Percentiles rank a stretch among this genome's conserved stretches.
phyloP scores from a whole-genome alignment of 495 filamentous ascomycete species.

The Arthonia radiata region DNA sequence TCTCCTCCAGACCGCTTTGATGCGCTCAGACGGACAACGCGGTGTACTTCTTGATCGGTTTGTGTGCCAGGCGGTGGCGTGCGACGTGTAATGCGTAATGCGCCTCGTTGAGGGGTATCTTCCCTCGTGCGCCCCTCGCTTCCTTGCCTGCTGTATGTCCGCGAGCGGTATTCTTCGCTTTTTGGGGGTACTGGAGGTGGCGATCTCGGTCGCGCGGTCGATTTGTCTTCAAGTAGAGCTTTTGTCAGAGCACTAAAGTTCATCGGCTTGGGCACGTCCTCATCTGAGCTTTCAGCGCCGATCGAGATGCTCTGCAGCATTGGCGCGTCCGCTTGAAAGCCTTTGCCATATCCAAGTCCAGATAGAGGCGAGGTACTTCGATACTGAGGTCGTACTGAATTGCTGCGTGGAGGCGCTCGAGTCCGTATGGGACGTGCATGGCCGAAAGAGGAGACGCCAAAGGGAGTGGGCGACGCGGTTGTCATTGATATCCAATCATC shows the following conservation, averaged over 20 bases:
- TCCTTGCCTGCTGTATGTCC: background rate
- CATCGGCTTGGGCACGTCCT: constrained; percentile 42
- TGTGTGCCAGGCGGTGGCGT: background rate
- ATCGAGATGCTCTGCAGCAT: constrained; percentile 11
- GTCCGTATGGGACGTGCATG: too few species aligned
- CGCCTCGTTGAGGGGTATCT: background rate
- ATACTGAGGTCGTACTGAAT: too few species aligned
- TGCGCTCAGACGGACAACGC: background rate
- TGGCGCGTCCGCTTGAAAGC: too few species aligned
- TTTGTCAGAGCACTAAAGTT: constrained; percentile 62
- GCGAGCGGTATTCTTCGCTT: background rate
- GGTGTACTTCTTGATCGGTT: background rate
- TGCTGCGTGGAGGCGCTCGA: too few species aligned
- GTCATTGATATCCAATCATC: too few species aligned
- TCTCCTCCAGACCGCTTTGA: too few species aligned
- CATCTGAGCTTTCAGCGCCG: constrained; percentile 53
- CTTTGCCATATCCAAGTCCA: too few species aligned
- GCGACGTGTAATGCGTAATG: background rate
- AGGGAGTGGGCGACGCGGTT: too few species aligned
- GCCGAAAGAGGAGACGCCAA: too few species aligned
- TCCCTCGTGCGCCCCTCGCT: background rate
- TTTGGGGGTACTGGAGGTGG: constrained; percentile 19
- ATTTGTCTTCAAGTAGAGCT: constrained; percentile 43
- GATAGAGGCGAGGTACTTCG: too few species aligned
- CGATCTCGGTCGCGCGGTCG: constrained; percentile 21